Base-by-base conservation (phyloP, 1,284 basidiomycete genomes). In the Cryptococcus deneoformans region DNA sequence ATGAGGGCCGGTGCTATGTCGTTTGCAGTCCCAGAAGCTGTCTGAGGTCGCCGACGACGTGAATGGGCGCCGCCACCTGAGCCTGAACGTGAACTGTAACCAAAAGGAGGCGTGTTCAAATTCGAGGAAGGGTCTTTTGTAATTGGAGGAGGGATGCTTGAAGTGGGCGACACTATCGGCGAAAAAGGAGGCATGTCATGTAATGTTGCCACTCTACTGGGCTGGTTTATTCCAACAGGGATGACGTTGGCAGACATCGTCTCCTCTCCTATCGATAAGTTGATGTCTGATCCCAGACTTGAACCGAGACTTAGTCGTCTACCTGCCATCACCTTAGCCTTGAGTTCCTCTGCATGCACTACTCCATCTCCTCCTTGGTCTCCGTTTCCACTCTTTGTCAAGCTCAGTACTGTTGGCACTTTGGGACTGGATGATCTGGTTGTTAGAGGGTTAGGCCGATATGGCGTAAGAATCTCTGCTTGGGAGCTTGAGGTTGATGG, bases 221-320 rank as follows among this genome's bases (percentile, higher is more conserved):
- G 20, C 20, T 20, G 20, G 20, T 2, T 20, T 20, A 20, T 20
- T 20, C 20, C 20, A 20, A 20, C 20, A 20, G 20, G 20, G 20
- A 20, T 20, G 20, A 20, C 20, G 20, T 20, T 20, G 20, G 20
- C 20, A 20, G 20, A 20, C 20, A 20, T 20, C 20, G 20, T 20
- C 20, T 20, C 20, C 20, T 20, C 20, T 20, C 20, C 20, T 20
- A 20, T 20, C 20, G 20, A 20, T 20, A 20, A 20, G 42, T n/a
- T 60, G 6, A 63, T 60, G 0, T 71, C 71, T 5, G 61, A 48
- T 0, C 69, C 73, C 10, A 74, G 54, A 3, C 71, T 69, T 2
- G 71, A 63, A 1, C 69, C 73, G 3, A 76, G 60, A 54, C 68
- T 71, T 50, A 73, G 53, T 36, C 73, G 62, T 12, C 73, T 61